Evolutionary conservation across 2,329 filamentous ascomycete species (phyloP).

Genomic region (Cladosporium sp.): DNA sequence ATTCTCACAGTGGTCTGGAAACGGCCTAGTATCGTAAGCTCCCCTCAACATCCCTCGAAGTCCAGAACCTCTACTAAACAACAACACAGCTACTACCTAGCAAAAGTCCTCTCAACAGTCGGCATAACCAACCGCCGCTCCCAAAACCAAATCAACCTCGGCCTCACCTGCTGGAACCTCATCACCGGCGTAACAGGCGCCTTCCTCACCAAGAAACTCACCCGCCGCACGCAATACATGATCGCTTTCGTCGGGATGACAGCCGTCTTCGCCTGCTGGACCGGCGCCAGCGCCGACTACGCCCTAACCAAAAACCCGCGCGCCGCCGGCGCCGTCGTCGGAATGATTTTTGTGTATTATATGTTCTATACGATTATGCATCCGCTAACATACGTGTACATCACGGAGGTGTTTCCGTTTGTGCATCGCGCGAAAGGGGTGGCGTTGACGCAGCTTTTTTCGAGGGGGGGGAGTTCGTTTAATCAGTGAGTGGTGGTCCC

Average conservation of each 20-base stretch:
- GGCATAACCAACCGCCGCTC: constrained; percentile 32
- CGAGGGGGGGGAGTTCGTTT: constrained; percentile 13
- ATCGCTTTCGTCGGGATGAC: constrained; percentile 25
- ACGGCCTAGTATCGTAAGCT: constrained; percentile 19
- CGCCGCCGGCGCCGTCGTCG: constrained; percentile 17
- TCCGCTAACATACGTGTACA: constrained; percentile 19
- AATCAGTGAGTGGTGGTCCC: constrained; percentile 5
- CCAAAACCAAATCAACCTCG: constrained; percentile 40
- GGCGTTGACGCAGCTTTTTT: constrained; percentile 14
- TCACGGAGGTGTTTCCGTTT: constrained; percentile 19
- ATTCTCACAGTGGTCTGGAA: constrained; percentile 14
- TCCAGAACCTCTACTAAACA: not conserved
- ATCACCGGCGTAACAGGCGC: constrained; percentile 15
- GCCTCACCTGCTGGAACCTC: constrained; percentile 19
- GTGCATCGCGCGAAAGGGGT: constrained; percentile 15
- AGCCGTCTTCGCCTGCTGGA: constrained; percentile 15
- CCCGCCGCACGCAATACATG: constrained; percentile 25
- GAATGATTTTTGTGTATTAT: constrained; percentile 19
- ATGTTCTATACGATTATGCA: constrained; percentile 19
- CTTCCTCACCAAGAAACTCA: constrained; percentile 14
- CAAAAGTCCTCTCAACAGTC: constrained; percentile 31
- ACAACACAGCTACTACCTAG: constrained; percentile 38
- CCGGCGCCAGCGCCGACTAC: constrained; percentile 13
- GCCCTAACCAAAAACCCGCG: constrained; percentile 10
- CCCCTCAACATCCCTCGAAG: constrained; percentile 44